Base-by-base conservation (phyloP, 139 green algal species). In the Picochlorum sp. region DNA sequence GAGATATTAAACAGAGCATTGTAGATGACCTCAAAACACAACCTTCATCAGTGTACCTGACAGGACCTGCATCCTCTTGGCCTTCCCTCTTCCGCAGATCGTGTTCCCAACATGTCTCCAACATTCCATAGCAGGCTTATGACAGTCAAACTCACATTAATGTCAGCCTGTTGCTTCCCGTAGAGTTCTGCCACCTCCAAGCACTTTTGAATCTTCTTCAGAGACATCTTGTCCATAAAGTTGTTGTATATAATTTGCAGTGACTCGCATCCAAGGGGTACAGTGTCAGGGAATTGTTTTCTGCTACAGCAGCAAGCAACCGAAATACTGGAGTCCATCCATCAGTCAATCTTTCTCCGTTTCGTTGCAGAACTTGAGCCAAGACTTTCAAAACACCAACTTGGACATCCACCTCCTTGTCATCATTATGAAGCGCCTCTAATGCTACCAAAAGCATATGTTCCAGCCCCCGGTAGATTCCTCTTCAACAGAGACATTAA, bases 131-230 rank as follows among this genome's bases (percentile, higher is more conserved):
- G 81, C 56, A 95, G 73, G 51, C 80, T 84, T 57, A 97, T 85
- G 24, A 90, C 79, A 10, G 90, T 91, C 6, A 97, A 80, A 47
- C 71, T 87, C 15, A 97, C 86, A 61, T 97, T 97, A n/a, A 97
- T 56, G 28, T 91, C 83, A 1, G 65, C 61, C 63, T 84, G 78
- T 73, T 84, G 78, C 28, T 49, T 66, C 41, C 67, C 74, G 56
- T 84, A 95, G 28, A 82, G 37, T n/a, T 80, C 79, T 0, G 82
- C 72, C 10, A 90, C 79, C 45, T 86, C 78, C 49, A 95, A 65
- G 30, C 67, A 83, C 26, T 67, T 69, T 30, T 61, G 68, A 15
- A 84, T 62, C 14, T 72, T 63, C 4, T 60, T 51, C 23, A 71
- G 71, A 24, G 79, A 71, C 71, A 91, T 79, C 23, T 55, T 63